Base-by-base conservation (phyloP, 805 yeast genomes). In the Kazachstania bromeliacearum region DNA sequence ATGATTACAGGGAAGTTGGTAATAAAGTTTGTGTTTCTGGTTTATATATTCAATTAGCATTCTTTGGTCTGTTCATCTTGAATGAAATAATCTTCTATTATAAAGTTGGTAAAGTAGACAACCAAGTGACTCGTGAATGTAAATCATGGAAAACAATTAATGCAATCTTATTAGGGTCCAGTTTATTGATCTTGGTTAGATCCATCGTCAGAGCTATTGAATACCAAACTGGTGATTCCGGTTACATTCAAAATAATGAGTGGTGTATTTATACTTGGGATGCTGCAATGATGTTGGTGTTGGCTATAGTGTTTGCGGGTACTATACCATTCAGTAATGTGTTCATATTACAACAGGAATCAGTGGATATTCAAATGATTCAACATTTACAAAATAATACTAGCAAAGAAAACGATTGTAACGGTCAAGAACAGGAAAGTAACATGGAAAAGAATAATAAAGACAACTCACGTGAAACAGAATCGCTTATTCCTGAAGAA, bases 181-280 rank as follows among this genome's bases (percentile, higher is more conserved):
- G 50, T 22, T n/a, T 44, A 12, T 34, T 53, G 16, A 50, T 59
- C 27, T 36, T 59, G 28, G 32, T 54, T 10, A 51, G 64, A 42
- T 57, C 59, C 3, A 44, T 60, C 12, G 51, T 48, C 27, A 49
- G 63, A 39, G 43, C 49, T 7, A 40, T 55, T 12, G 64, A 59
- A 37, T 59, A 43, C 37, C 29, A 42, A n/a, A 46, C 59, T 36
- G 61, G 62, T 3, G 37, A 24, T 16, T 40, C 42, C 22, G 63
- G 63, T 0, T 43, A 16, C 31, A 45, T 59, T 15, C 37, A 35
- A 6, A 24, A 44, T 4, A 55, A 55, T 36, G 61, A 59, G 38
- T 41, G 39, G 27, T 56, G 41, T 34, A 31, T 58, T 10, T 57
- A 46, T 34, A 37, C 50, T 6, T 51, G 57, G 24, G 64, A 59